These are phyloP conservation scores for Sphaerosporella brunnea DNA, from an alignment of 495 filamentous ascomycete species.

Conservation along the genomic window DNA sequence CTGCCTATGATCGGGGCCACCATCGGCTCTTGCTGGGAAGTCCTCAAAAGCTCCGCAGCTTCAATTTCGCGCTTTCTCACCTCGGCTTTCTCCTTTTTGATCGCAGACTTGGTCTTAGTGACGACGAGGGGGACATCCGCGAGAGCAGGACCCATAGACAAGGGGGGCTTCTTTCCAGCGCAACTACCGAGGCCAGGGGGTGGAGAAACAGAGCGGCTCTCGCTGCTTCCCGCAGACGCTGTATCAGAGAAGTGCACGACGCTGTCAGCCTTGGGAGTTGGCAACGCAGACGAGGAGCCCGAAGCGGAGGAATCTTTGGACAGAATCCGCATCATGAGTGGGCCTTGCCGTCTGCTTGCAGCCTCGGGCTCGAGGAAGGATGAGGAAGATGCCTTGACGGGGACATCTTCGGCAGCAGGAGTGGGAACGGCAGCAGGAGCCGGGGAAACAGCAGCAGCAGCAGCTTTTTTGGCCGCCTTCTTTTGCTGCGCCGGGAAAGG, in stretches of 20 bases:
- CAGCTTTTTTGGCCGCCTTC: too few relatives aligned
- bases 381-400: constrained; percentile 3
- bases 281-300: neutral
- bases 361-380: neutral
- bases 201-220: neutral
- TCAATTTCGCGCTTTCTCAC: constrained; percentile 41
- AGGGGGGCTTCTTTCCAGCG: neutral
- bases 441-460: too few relatives aligned
- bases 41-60: constrained; percentile 9
- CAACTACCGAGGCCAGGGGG: neutral
- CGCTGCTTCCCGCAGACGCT: neutral
- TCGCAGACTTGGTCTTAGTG: constrained; percentile 72
- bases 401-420: too few relatives aligned
- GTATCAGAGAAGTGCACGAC: neutral
- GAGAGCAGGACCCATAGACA: neutral
- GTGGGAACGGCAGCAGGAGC: too few relatives aligned
- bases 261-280: neutral
- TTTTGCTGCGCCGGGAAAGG: too few relatives aligned
- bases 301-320: constrained; percentile 3
- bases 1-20: constrained; percentile 22
- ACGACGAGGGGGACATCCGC: constrained; percentile 44
- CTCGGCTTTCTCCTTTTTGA: constrained; percentile 66
- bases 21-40: constrained; percentile 9
- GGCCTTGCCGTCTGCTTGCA: neutral
- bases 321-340: constrained; percentile 20